Conservation (phyloP, 495 filamentous ascomycete genomes). For the Xylaria cubensis region DNA sequence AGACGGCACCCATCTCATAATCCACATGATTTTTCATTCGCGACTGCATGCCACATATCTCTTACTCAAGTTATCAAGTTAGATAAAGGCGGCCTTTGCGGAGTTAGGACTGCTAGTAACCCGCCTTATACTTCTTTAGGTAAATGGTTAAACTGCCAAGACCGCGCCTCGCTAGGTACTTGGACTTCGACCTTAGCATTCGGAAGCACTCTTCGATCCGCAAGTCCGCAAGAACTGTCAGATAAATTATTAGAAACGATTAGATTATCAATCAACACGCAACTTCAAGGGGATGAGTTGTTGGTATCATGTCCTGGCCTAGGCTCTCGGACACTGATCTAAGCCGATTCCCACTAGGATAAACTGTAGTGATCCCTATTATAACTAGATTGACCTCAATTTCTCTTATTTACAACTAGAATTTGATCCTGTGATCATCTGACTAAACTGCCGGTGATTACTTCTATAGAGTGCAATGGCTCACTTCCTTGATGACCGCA, state of each 20-base stretch:
- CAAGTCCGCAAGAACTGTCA: neutral
- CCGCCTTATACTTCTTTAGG: neutral
- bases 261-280: neutral
- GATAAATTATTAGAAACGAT: neutral
- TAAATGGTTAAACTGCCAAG: neutral
- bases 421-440: too few species aligned
- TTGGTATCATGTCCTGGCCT: neutral
- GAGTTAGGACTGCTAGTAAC: neutral
- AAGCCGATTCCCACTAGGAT: too few species aligned
- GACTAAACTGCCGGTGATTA: too few species aligned
- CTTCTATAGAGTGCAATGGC: too few species aligned
- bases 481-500: too few species aligned
- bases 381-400: too few species aligned
- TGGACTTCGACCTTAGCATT: neutral
- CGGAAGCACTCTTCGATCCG: neutral
- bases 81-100: neutral
- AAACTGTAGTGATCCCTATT: too few species aligned
- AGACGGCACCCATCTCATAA: neutral
- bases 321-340: neutral
- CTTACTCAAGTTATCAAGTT: neutral
- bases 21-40: neutral
- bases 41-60: neutral
- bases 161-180: neutral
- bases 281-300: neutral
- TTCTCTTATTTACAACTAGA: too few species aligned